Base-by-base conservation (phyloP, 2,329 filamentous ascomycete species). In the Neonectria coccinea region DNA sequence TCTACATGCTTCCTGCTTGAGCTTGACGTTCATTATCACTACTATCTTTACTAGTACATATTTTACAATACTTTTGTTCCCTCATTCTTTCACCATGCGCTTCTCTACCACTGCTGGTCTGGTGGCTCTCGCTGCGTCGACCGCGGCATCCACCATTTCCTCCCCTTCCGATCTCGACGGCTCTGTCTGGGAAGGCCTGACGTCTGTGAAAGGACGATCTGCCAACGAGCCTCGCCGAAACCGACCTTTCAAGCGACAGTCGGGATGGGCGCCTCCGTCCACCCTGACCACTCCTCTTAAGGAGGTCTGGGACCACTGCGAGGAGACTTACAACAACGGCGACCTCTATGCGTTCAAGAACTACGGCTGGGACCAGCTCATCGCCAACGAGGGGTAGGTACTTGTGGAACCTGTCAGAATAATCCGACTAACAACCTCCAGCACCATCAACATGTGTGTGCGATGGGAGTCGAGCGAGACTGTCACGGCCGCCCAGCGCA, bases 381-480 rank as follows among this genome's bases (percentile, higher is more conserved):
- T 77, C 1, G 75, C 73, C 9, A 71, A 65, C 39, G 68, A 75
- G 9, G 62, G 80, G 68, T 76, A 71, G 66, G 66, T 59, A 36
- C 78, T 12, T 16, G 5, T 9, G 20, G 18, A 18, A 16, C 4
- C 4, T 4, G 12, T n/a, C 6, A 4, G 16, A 31, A n/a, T 7
- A 8, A 6, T n/a, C 10, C 5, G 10, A 51, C 64, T 64, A 22
- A 60, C 45, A 14, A n/a, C 18, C 12, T 22, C 39, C 41, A 62
- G 60, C 22, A 62, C 54, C 25, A 47, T 73, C 4, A 73, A 73
- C 16, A 67, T 73, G 53, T 83, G 81, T 56, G 80, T 83, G 5
- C 78, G 82, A 45, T 83, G 82, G 82, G 81, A 83, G 60, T 81
- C 79, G 0, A 75, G 67, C 25, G 67, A 74, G 5, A 70, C 74